Conservation (phyloP, 306 rosid species). For the Cucurbita argyrosperma region DNA sequence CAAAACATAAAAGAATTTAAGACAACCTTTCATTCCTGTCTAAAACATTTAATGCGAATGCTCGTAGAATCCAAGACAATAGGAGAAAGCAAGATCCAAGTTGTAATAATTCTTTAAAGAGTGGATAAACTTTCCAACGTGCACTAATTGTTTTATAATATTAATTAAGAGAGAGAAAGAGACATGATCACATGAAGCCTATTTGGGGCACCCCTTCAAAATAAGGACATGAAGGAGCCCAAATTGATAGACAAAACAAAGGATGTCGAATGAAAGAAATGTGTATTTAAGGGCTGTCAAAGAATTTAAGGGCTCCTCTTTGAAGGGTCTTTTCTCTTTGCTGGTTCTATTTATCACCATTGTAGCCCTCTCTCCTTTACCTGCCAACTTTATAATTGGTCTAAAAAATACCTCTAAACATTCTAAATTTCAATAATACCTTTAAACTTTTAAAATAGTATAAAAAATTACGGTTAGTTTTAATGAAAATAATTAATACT, state of each 20-base stretch:
- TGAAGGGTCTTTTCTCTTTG: neutral
- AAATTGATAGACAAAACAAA: neutral
- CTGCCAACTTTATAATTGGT: too few species aligned
- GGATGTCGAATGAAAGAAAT: neutral
- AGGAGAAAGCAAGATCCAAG: neutral
- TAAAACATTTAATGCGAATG: neutral
- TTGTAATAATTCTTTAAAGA: neutral
- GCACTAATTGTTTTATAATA: neutral
- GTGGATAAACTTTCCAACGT: neutral
- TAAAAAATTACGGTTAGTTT: too few species aligned
- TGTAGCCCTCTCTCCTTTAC: neutral
- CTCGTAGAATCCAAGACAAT: neutral
- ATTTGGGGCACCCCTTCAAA: neutral
- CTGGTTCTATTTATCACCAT: neutral
- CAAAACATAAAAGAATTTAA: neutral
- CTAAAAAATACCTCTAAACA: too few species aligned
- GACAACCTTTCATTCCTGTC: neutral
- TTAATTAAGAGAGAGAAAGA: neutral
- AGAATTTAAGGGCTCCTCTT: neutral
- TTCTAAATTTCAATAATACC: too few species aligned
- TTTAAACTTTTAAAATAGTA: too few species aligned
- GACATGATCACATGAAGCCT: conserved; percentile 1
- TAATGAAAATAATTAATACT: too few species aligned
- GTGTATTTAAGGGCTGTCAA: neutral
- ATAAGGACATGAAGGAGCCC: neutral